Evolutionary conservation across 805 yeast genomes (phyloP).

Genomic region (Teunomyces tritomae): DNA sequence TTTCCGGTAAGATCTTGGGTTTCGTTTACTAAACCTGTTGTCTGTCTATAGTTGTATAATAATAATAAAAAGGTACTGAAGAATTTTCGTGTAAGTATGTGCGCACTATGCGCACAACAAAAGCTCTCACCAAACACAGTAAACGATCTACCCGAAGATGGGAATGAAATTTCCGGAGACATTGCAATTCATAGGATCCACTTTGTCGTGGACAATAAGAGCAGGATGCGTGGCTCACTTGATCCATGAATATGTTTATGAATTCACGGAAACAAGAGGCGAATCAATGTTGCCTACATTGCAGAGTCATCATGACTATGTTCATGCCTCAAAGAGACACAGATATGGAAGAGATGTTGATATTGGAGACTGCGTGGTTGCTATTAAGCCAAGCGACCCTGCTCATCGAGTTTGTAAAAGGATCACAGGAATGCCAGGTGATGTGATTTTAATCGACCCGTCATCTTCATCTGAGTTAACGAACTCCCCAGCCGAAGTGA

Average conservation of each 20-base stretch:
- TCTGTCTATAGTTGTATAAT: neutral
- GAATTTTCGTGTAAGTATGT: too few species aligned
- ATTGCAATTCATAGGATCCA: conserved; percentile 27
- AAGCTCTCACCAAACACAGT: neutral
- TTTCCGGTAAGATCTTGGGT: conserved; percentile 26
- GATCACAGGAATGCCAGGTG: conserved; percentile 96
- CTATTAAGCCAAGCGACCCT: conserved; percentile 87
- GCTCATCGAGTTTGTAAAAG: conserved; percentile 85
- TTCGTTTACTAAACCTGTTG: conserved; percentile 17
- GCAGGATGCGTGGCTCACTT: conserved; percentile 69
- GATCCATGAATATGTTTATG: conserved; percentile 62
- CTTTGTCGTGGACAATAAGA: conserved; percentile 51
- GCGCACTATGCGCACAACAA: neutral
- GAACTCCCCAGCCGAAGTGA: conserved; percentile 23
- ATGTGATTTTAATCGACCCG: conserved; percentile 78
- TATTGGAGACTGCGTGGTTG: conserved; percentile 87
- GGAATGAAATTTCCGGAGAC: conserved; percentile 10
- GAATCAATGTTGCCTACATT: conserved; percentile 95
- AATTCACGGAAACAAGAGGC: conserved; percentile 80
- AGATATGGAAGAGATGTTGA: conserved; percentile 62
- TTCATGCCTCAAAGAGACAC: conserved; percentile 66
- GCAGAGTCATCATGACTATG: conserved; percentile 70
- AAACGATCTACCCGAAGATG: neutral
- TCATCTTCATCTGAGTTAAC: conserved; percentile 50
- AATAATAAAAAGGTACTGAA: neutral